These are phyloP conservation scores for Rostrohypoxylon terebratum DNA, from an alignment of 495 filamentous ascomycete species.

Conservation along the genomic window DNA sequence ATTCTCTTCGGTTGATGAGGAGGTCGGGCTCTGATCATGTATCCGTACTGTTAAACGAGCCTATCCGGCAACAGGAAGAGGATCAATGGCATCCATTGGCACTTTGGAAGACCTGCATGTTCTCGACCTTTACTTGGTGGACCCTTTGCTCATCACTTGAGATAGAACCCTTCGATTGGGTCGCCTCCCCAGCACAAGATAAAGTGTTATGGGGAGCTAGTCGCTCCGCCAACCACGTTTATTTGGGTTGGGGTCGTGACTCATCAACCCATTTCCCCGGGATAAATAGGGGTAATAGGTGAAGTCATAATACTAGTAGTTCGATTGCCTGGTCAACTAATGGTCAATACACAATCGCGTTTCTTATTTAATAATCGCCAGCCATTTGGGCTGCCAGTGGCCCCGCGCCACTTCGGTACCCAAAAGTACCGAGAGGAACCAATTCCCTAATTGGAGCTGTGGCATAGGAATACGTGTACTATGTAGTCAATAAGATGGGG, in stretches of 20 bases:
- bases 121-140: constrained; percentile 28
- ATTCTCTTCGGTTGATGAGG: constrained; percentile 2
- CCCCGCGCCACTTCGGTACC: constrained; percentile 24
- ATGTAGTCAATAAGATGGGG: constrained; percentile 6
- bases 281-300: constrained; percentile 25
- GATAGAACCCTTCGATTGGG: constrained; percentile 30
- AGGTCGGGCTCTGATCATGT: background rate
- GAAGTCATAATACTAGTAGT: constrained; percentile 22
- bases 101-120: constrained; percentile 20
- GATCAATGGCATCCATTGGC: constrained; percentile 28
- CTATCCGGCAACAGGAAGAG: constrained; percentile 23
- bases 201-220: constrained; percentile 18
- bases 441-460: constrained; percentile 23
- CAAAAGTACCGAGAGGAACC: constrained; percentile 2
- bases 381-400: constrained; percentile 19
- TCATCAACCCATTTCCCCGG: constrained; percentile 13
- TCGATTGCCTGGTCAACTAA: constrained; percentile 26
- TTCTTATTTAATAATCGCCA: constrained; percentile 11
- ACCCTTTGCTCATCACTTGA: constrained; percentile 16
- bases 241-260: constrained; percentile 23
- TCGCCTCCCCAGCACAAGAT: constrained; percentile 21
- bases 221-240: constrained; percentile 33
- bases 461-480: constrained; percentile 9
- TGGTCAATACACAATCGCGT: constrained; percentile 6
- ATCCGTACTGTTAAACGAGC: background rate